phyloP scores from a whole-genome alignment of 2,329 filamentous ascomycete genomes.

The Verticillium isaacii region DNA sequence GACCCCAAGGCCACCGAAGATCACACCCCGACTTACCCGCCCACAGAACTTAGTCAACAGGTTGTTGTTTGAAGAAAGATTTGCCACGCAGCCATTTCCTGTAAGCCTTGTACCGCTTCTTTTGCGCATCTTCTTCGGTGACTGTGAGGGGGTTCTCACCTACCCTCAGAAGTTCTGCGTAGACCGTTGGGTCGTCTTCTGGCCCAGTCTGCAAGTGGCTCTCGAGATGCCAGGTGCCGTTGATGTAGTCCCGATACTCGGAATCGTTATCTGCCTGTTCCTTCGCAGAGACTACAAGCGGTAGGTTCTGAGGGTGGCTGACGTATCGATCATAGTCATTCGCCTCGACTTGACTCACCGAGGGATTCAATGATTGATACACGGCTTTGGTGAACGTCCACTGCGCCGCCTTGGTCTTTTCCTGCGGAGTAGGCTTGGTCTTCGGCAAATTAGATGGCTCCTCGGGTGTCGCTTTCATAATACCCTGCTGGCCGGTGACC shows the following conservation, averaged over 20 bases:
- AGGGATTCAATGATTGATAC: slow-evolving; percentile 78
- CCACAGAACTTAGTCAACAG: slow-evolving; percentile 42
- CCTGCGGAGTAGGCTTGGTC: slow-evolving; percentile 54
- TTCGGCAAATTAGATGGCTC: slow-evolving; percentile 24
- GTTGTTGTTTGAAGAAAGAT: slow-evolving; percentile 90
- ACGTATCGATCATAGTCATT: slow-evolving; percentile 89
- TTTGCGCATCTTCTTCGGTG: slow-evolving; percentile 76
- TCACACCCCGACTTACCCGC: neutral
- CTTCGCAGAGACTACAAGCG: slow-evolving; percentile 71
- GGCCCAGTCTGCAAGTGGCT: slow-evolving; percentile 35
- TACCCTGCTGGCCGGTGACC: slow-evolving; percentile 33
- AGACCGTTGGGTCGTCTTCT: slow-evolving; percentile 67
- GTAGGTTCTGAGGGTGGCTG: slow-evolving; percentile 81
- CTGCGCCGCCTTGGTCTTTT: slow-evolving; percentile 79
- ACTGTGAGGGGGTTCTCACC: slow-evolving; percentile 84
- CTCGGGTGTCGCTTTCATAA: slow-evolving; percentile 48
- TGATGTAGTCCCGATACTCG: slow-evolving; percentile 79
- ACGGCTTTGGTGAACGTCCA: slow-evolving; percentile 88
- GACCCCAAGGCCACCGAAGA: neutral
- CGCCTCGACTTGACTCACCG: slow-evolving; percentile 69
- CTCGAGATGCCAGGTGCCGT: slow-evolving; percentile 47
- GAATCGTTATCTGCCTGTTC: slow-evolving; percentile 53
- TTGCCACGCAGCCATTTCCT: slow-evolving; percentile 92
- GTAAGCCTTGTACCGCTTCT: slow-evolving; percentile 97
- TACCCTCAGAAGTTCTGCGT: slow-evolving; percentile 70